phyloP scores from a whole-genome alignment of 768 basidiomycete species.

The Dentipellis sp. region DNA sequence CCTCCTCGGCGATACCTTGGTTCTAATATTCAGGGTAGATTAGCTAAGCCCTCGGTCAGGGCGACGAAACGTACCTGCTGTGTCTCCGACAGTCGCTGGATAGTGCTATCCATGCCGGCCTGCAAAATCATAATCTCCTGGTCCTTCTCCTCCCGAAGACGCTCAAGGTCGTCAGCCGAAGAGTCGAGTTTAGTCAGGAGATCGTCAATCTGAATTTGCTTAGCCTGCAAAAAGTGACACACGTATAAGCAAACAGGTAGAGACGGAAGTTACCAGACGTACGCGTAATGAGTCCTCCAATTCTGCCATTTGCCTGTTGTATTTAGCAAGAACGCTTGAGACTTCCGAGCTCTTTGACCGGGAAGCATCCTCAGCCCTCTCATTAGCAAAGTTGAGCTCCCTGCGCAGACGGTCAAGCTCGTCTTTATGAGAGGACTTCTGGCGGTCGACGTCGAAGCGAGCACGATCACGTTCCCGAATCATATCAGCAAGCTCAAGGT shows the following conservation, averaged over 20 bases:
- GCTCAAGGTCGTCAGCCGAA: conserved; percentile 67
- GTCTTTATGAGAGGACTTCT: conserved; percentile 91
- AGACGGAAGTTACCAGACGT: conserved; percentile 18
- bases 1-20: conserved; percentile 78
- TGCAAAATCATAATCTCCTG: conserved; percentile 93
- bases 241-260: neutral
- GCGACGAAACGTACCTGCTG: conserved; percentile 52
- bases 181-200: conserved; percentile 73
- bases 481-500: conserved; percentile 97
- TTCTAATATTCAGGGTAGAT: conserved; percentile 35
- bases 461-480: conserved; percentile 94
- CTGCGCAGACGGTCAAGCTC: conserved; percentile 88
- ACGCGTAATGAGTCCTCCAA: conserved; percentile 94
- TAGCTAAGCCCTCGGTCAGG: neutral
- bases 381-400: conserved; percentile 90
- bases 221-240: conserved; percentile 44
- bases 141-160: conserved; percentile 89
- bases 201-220: conserved; percentile 96
- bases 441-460: conserved; percentile 88
- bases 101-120: conserved; percentile 89
- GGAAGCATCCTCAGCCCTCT: conserved; percentile 91
- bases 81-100: conserved; percentile 78
- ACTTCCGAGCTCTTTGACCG: conserved; percentile 92
- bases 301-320: conserved; percentile 92
- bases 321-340: conserved; percentile 78